Conservation (phyloP, 257 asterid species). For the Misopates orontium region DNA sequence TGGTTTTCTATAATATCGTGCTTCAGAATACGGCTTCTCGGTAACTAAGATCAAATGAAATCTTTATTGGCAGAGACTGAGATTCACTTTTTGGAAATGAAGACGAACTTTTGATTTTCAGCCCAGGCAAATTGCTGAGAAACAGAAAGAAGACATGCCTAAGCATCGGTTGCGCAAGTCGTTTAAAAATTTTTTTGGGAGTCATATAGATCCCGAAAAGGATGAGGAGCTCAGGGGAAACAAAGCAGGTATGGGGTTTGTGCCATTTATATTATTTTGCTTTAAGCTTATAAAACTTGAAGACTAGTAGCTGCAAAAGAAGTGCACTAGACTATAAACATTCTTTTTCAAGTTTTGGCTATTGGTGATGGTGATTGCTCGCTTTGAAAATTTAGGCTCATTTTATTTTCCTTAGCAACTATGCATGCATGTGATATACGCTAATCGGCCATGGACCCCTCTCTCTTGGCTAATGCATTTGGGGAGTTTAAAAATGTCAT, state of each 20-base stretch:
- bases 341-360: conserved; percentile 9
- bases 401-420: too few relatives aligned
- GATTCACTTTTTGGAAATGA: conserved; percentile 25
- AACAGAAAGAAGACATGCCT: conserved; percentile 49
- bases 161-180: conserved; percentile 52
- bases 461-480: too few relatives aligned
- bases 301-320: conserved; percentile 1
- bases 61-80: not conserved
- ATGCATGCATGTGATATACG: too few relatives aligned
- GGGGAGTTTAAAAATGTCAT: too few relatives aligned
- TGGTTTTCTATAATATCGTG: not conserved
- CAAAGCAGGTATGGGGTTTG: conserved; percentile 62
- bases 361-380: not conserved
- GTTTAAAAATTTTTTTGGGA: conserved; percentile 51
- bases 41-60: not conserved
- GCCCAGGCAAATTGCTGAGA: conserved; percentile 31
- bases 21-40: not conserved
- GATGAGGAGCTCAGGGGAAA: conserved; percentile 70
- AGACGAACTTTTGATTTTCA: conserved; percentile 18
- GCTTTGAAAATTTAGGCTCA: not conserved
- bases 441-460: too few relatives aligned
- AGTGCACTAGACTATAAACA: not conserved
- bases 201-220: conserved; percentile 54
- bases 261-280: not conserved
- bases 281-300: conserved; percentile 4